Evolutionary conservation across 441 rosid species (phyloP), one percentile per base, ranked within the genome.

Genomic region (Omphalea diandra): DNA sequence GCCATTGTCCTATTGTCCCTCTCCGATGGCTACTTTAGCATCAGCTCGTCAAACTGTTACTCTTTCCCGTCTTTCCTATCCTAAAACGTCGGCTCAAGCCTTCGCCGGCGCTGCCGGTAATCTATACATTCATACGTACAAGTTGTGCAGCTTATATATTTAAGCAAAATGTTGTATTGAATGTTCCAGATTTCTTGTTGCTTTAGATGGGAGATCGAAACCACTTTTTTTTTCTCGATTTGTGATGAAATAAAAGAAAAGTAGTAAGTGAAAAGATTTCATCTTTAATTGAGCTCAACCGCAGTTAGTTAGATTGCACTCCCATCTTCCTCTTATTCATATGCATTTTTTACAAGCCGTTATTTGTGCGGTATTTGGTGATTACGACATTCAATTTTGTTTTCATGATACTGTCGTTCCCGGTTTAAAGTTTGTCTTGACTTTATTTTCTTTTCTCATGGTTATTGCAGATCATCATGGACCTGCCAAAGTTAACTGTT

Each of bases 51-150:
- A 83, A 76, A 86, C 83, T 31, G 76, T 83, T 47, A 65, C 74
- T 68, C 69, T 82, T 33, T 76, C 82, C 56, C 88, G 88, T 63
- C 69, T 80, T 61, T 71, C 83, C 46, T 74, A 89, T 40, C 64
- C 79, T 26, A 79, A 81, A 12, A 22, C 76, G 1, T 31, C 86
- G 14, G 52, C 77, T 38, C 83, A 74, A 38, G 80, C 86, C 22
- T 83, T 90, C 26, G 90, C 97, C 65, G 89, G 91, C 73, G 89
- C 97, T 46, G 93, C 96, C 26, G 97, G 97, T 90, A 81, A 71
- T 31, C 58, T 52, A 11, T 56, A n/a, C 49, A 27, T 0, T n/a
- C 5, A 38, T 50, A 17, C 32, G 0, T 18, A 38, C 20, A 12
- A 36, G 24, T 38, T 31, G 6, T n/a, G n/a, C n/a, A n/a, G 9